These are phyloP conservation scores for Hylodesmum podocarpum DNA, from an alignment of 306 rosid species.

Conservation along the genomic window DNA sequence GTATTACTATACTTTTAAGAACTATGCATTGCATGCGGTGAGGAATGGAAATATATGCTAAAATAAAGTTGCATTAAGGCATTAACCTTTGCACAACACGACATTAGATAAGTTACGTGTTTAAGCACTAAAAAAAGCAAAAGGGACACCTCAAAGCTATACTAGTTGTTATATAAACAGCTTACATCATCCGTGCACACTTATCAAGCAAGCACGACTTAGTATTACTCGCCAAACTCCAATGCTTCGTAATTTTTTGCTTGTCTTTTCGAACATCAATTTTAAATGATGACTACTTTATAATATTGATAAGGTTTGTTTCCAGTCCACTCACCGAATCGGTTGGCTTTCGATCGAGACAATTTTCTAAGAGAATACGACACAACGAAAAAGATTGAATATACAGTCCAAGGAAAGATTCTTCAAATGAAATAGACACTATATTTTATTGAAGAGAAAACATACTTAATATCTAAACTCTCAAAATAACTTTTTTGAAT, in stretches of 20 bases:
- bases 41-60: background rate
- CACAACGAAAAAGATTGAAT: too few species aligned
- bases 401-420: too few species aligned
- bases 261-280: background rate
- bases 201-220: background rate
- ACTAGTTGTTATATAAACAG: background rate
- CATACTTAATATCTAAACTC: too few species aligned
- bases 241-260: background rate
- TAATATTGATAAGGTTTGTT: background rate
- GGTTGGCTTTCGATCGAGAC: too few species aligned
- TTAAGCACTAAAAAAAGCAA: background rate
- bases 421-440: too few species aligned
- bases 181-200: background rate
- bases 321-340: background rate
- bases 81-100: background rate
- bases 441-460: too few species aligned
- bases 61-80: background rate
- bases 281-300: background rate
- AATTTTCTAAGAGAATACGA: too few species aligned
- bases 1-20: background rate
- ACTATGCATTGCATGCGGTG: background rate
- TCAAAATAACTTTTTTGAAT: too few species aligned
- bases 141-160: background rate
- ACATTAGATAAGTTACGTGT: background rate
- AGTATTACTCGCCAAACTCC: background rate